phyloP scores from a whole-genome alignment of 768 basidiomycete species.

The Rubroboletus pulcherrimus region DNA sequence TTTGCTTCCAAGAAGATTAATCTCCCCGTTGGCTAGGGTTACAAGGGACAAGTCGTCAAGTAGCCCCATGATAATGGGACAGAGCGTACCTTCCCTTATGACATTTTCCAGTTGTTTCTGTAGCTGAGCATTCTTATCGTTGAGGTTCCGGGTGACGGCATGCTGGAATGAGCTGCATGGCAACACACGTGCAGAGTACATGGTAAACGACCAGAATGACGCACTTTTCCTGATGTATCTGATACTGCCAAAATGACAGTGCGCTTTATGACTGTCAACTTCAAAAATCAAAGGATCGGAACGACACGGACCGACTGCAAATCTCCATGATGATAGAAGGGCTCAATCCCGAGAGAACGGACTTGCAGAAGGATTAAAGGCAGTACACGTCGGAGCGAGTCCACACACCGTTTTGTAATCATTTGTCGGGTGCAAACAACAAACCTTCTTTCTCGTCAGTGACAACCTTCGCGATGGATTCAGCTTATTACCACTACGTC shows the following conservation, averaged over 20 bases:
- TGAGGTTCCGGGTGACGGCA: constrained; percentile 74
- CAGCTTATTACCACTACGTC: constrained; percentile 53
- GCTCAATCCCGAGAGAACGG: constrained; percentile 76
- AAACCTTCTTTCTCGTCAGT: constrained; percentile 47
- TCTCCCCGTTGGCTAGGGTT: constrained; percentile 68
- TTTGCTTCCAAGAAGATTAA: constrained; percentile 67
- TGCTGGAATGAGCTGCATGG: constrained; percentile 63
- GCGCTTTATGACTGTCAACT: constrained; percentile 43
- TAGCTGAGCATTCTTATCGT: constrained; percentile 76
- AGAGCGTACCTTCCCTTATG: constrained; percentile 65
- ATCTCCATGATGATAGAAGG: constrained; percentile 78
- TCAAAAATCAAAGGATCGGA: background rate
- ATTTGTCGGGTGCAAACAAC: constrained; percentile 80
- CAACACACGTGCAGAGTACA: constrained; percentile 1
- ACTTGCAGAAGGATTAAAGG: constrained; percentile 41
- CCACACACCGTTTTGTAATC: constrained; percentile 84
- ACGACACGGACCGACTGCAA: constrained; percentile 58
- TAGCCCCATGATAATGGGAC: background rate
- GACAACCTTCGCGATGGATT: background rate
- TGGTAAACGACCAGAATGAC: constrained; percentile 2
- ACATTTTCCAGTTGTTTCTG: constrained; percentile 87
- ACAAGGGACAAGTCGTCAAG: background rate
- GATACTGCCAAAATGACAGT: constrained; percentile 89
- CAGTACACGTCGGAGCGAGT: constrained; percentile 12
- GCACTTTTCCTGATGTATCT: constrained; percentile 81